These are phyloP conservation scores for Russula olivacea DNA, from an alignment of 768 basidiomycete genomes.

Conservation along the genomic window DNA sequence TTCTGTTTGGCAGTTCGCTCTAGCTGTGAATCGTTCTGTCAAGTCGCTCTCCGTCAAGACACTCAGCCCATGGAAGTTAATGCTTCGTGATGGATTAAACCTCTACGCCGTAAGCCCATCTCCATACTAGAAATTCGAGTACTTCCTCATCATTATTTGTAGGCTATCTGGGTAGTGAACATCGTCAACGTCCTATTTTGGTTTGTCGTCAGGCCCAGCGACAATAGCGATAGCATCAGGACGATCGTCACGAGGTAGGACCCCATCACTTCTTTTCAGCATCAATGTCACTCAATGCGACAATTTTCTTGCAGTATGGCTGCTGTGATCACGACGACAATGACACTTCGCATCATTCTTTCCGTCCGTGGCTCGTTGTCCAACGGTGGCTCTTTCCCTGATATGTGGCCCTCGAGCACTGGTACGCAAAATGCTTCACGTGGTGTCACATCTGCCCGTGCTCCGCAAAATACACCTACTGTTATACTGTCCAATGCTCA, in stretches of 20 bases:
- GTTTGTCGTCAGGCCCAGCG: slow-evolving; percentile 67
- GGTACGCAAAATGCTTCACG: slow-evolving; percentile 41
- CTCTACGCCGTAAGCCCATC: slow-evolving; percentile 58
- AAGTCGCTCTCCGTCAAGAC: slow-evolving; percentile 52
- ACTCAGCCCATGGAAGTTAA: slow-evolving; percentile 71
- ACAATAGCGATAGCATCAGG: slow-evolving; percentile 58
- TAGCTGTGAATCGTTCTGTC: slow-evolving; percentile 57
- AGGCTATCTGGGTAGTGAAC: slow-evolving; percentile 75
- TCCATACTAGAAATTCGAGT: slow-evolving; percentile 5
- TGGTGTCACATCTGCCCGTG: slow-evolving; percentile 44
- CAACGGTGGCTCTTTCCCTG: slow-evolving; percentile 64
- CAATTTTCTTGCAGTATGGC: slow-evolving; percentile 54
- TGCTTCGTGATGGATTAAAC: slow-evolving; percentile 86
- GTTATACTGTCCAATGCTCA: slow-evolving; percentile 21
- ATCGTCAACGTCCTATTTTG: slow-evolving; percentile 81
- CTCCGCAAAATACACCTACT: slow-evolving; percentile 24
- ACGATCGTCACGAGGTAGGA: slow-evolving; percentile 67
- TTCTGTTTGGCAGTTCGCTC: slow-evolving; percentile 40
- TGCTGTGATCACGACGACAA: slow-evolving; percentile 79
- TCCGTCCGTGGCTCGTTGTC: slow-evolving; percentile 71
- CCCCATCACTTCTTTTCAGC: neutral
- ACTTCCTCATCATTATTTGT: neutral
- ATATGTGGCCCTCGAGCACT: slow-evolving; percentile 31
- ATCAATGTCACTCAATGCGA: neutral
- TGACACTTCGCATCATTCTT: slow-evolving; percentile 84